Evolutionary conservation across 129 eudicot species (phyloP).

Genomic region (Flaveria sonorensis): DNA sequence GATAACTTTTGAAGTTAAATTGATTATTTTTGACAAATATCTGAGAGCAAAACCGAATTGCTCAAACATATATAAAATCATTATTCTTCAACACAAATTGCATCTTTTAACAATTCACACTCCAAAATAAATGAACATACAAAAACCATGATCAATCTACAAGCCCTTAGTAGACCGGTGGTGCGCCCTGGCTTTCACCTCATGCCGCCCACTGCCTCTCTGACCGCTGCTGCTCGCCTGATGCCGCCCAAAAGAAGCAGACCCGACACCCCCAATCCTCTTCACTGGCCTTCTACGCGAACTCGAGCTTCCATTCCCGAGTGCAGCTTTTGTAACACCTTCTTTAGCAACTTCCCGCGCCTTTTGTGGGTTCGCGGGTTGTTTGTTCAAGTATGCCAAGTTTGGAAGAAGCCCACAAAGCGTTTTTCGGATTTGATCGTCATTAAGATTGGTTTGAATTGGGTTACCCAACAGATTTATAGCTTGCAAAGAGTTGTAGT

Average conservation of each 20-base stretch:
- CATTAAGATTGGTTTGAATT: slow-evolving; percentile 63
- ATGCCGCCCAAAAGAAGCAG: slow-evolving; percentile 36
- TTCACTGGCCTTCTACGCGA: slow-evolving; percentile 51
- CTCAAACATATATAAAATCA: not conserved
- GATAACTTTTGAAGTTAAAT: no score
- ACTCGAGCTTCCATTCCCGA: slow-evolving; percentile 47
- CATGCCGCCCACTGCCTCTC: slow-evolving; percentile 42
- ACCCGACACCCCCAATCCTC: slow-evolving; percentile 45
- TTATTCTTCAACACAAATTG: slow-evolving; percentile 17
- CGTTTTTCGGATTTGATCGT: slow-evolving; percentile 72
- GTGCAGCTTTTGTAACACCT: slow-evolving; percentile 60
- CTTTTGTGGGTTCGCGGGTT: slow-evolving; percentile 75
- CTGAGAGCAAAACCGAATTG: no score
- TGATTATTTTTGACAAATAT: no score
- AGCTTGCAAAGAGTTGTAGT: slow-evolving; percentile 71
- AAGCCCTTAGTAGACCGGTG: slow-evolving; percentile 41
- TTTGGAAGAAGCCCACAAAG: slow-evolving; percentile 78
- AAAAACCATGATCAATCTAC: slow-evolving; percentile 20
- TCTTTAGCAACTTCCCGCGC: slow-evolving; percentile 68
- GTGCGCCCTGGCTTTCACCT: slow-evolving; percentile 43
- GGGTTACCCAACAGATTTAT: slow-evolving; percentile 84
- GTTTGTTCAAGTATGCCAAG: slow-evolving; percentile 76
- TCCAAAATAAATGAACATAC: not conserved
- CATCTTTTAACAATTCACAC: slow-evolving; percentile 13
- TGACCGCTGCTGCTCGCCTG: slow-evolving; percentile 42